phyloP scores from a whole-genome alignment of 257 asterid genomes.

The Nicotiana tabacum region DNA sequence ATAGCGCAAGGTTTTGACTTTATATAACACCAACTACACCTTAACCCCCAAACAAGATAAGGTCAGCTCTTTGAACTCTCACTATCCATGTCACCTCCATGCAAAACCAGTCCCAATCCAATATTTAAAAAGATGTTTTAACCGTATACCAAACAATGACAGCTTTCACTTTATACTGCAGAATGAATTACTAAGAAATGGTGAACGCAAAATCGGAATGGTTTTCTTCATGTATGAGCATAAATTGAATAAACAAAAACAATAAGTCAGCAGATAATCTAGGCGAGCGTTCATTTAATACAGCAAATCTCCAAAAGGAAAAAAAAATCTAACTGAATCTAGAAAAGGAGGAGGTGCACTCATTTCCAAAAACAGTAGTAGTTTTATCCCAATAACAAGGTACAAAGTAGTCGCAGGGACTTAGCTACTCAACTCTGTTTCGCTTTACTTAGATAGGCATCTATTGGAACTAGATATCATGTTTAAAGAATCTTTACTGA shows the following conservation, averaged over 20 bases:
- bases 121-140: not conserved
- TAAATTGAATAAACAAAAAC: not conserved
- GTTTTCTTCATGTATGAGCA: not conserved
- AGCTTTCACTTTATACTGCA: not conserved
- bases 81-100: not conserved
- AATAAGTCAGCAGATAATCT: not conserved
- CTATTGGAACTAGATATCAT: not conserved
- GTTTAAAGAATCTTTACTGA: not conserved
- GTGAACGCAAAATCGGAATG: not conserved
- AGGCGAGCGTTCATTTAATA: not conserved
- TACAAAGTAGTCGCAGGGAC: not conserved
- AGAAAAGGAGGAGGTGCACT: not conserved
- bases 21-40: not conserved
- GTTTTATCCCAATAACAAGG: not conserved
- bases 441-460: not conserved
- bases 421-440: not conserved
- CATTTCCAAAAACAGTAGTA: not conserved
- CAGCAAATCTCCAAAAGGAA: not conserved
- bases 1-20: not conserved
- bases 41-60: not conserved
- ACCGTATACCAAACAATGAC: not conserved
- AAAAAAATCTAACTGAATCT: not conserved
- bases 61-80: not conserved
- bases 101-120: not conserved
- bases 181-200: not conserved